Evolutionary conservation across 2,329 filamentous ascomycete species (phyloP).

Genomic region (Rutstroemia sp.): DNA sequence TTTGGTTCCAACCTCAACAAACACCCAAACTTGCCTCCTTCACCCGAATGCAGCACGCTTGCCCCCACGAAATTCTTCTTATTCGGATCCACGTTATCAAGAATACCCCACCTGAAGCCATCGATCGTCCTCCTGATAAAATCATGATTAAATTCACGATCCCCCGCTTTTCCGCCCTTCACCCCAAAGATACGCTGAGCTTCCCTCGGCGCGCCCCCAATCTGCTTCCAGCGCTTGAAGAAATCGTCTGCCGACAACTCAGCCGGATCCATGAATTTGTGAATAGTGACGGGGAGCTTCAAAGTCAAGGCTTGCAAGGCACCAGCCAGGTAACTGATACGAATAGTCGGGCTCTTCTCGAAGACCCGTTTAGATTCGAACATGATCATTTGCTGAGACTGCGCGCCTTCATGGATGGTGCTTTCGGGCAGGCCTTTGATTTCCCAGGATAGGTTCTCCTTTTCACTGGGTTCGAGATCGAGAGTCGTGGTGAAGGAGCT

Average conservation of each 20-base stretch:
- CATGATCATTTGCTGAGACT: constrained; percentile 91
- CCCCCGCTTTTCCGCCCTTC: constrained; percentile 43
- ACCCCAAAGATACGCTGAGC: constrained; percentile 80
- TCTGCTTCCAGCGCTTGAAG: constrained; percentile 99
- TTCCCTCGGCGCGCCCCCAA: constrained; percentile 80
- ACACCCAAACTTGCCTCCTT: constrained; percentile 89
- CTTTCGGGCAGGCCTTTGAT: constrained; percentile 84
- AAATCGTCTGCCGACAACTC: constrained; percentile 86
- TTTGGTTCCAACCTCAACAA: constrained; percentile 92
- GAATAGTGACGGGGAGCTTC: constrained; percentile 78
- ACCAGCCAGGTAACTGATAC: constrained; percentile 89
- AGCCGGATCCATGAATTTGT: constrained; percentile 96
- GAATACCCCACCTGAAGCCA: constrained; percentile 82
- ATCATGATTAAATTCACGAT: constrained; percentile 58
- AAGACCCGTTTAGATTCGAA: constrained; percentile 83
- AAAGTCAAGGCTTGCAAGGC: constrained; percentile 88
- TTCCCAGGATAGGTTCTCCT: constrained; percentile 68
- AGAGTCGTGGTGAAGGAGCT: constrained; percentile 91
- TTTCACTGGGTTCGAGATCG: constrained; percentile 66
- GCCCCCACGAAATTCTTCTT: constrained; percentile 89
- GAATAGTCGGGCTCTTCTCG: constrained; percentile 77
- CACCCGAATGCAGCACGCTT: constrained; percentile 73
- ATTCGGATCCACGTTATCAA: constrained; percentile 86
- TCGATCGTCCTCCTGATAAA: constrained; percentile 69
- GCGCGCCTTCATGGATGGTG: constrained; percentile 62